phyloP scores from a whole-genome alignment of 805 yeast genomes.

The Sugiyamaella chiloensis region DNA sequence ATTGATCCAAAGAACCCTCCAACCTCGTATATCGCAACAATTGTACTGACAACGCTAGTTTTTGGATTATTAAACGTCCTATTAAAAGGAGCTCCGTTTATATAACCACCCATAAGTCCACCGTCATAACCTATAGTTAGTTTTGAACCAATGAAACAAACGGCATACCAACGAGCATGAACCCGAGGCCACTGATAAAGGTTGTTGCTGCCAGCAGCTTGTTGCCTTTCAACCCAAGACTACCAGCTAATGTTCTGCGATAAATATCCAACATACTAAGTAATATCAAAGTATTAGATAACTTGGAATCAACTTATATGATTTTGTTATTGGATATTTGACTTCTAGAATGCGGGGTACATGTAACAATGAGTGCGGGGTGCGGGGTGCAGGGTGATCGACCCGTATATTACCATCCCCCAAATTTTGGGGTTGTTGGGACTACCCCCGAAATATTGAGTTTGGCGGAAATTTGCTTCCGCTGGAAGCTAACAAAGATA shows the following conservation, averaged over 20 bases:
- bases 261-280: not conserved
- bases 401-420: no score
- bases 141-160: not conserved
- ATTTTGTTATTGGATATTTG: no score
- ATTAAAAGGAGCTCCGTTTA: constrained; percentile 47
- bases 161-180: constrained; percentile 41
- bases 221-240: not conserved
- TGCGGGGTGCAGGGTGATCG: no score
- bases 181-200: constrained; percentile 15
- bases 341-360: no score
- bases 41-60: constrained; percentile 11
- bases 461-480: no score
- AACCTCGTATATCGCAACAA: constrained; percentile 38
- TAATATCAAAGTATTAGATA: no score
- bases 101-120: constrained; percentile 75
- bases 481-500: no score
- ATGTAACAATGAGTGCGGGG: no score
- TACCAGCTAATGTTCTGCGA: not conserved
- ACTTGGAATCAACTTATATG: no score
- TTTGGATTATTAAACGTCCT: constrained; percentile 21
- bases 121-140: constrained; percentile 53
- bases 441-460: no score
- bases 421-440: no score
- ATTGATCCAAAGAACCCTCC: constrained; percentile 51
- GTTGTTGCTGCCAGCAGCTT: constrained; percentile 3